Evolutionary conservation across 2,329 filamentous ascomycete genomes (phyloP).

Genomic region (Pseudonectria foliicola): DNA sequence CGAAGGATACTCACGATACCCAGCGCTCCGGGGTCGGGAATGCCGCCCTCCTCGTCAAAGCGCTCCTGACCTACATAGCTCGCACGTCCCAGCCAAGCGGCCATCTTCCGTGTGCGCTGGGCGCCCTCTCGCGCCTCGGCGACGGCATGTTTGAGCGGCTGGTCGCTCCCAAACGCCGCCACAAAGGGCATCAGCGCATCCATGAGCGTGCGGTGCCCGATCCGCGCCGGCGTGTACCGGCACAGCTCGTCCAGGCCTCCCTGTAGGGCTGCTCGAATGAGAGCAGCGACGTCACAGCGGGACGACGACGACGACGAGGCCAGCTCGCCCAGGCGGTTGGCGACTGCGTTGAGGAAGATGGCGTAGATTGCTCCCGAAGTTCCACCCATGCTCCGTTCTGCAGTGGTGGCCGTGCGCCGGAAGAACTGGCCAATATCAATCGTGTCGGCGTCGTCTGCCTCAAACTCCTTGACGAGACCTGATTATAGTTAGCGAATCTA

Average conservation of each 20-base stretch:
- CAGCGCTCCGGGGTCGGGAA: conserved; percentile 60
- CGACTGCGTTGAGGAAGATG: conserved; percentile 69
- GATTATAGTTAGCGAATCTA: background rate
- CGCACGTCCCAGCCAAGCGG: conserved; percentile 61
- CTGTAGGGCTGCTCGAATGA: conserved; percentile 11
- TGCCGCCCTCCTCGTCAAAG: conserved; percentile 38
- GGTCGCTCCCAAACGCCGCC: conserved; percentile 43
- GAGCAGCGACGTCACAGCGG: background rate
- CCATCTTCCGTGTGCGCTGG: conserved; percentile 65
- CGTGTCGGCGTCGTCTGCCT: conserved; percentile 7
- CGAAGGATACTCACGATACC: conserved; percentile 18
- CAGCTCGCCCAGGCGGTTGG: conserved; percentile 26
- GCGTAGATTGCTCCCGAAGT: conserved; percentile 71
- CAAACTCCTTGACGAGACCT: conserved; percentile 19
- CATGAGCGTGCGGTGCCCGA: conserved; percentile 65
- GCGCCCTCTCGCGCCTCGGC: conserved; percentile 32
- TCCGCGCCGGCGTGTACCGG: conserved; percentile 62
- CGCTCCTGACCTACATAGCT: conserved; percentile 71
- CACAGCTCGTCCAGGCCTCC: conserved; percentile 15
- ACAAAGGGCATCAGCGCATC: conserved; percentile 68
- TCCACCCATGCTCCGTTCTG: conserved; percentile 64
- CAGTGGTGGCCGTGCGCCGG: conserved; percentile 14
- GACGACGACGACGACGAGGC: background rate
- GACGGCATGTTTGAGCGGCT: conserved; percentile 39
- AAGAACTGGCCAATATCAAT: conserved; percentile 17